Base-by-base conservation (phyloP, 306 rosid genomes). In the Prunus fruticosa region DNA sequence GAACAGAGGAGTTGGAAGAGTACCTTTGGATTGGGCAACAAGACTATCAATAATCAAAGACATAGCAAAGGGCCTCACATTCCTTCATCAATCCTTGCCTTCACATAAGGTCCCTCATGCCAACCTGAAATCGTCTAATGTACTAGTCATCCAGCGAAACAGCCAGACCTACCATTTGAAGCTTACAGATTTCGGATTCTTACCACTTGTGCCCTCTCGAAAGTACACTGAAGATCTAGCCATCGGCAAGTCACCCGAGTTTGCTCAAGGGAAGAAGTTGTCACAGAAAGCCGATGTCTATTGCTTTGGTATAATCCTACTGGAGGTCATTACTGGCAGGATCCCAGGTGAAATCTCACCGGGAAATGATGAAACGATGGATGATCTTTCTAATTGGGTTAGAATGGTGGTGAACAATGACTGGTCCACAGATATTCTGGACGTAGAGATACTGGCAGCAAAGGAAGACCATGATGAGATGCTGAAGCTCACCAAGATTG, bases 351-450 rank as follows among this genome's bases (percentile, higher is more conserved):
- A 88, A 71, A 76, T 73, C 25, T 54, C 82, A 3, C 54, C 75
- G 0, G 84, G 74, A 11, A 83, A 52, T 27, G 80, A 77, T 64
- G 93, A 84, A 15, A 84, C 70, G 25, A 60, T 64, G 11, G 60
- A 64, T 65, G 93, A 91, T 84, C 89, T 91, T 74, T 89, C 93
- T 13, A 84, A 91, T 38, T 87, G 96, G 96, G 93, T 87, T 4
- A 78, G 91, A 79, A 87, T 65, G 32, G 90, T 89, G 49, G 91
- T 91, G 65, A 87, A 87, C 73, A 84, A 71, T 77, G 96, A 87
- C 52, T 89, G 96, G 96, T 91, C 96, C 43, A 87, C 91, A 1
- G 93, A 91, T 67, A 91, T 91, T 74, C 56, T 91, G 67, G 93
- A 91, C 61, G 60, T 72, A 12, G 96, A 91, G 75, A 89, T 91